Evolutionary conservation across 352 stramenopile genomes (phyloP).

Genomic region (Nothophytophthora sp.): DNA sequence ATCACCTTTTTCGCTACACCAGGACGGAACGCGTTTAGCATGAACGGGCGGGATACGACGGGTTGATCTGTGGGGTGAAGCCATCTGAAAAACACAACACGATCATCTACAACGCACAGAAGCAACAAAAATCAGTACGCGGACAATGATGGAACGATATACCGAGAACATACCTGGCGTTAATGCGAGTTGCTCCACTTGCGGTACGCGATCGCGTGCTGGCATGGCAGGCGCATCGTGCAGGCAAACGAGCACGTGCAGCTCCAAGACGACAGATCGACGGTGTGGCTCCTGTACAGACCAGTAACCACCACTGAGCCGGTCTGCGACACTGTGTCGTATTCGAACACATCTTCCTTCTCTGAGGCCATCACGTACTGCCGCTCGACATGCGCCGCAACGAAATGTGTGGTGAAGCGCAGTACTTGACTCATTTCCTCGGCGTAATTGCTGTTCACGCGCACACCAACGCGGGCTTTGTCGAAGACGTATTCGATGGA

Average conservation of each 20-base stretch:
- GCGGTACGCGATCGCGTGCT: slow-evolving; percentile 22
- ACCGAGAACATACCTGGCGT: neutral
- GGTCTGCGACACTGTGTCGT: neutral
- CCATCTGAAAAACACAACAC: neutral
- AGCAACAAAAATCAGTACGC: neutral
- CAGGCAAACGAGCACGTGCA: slow-evolving; percentile 19
- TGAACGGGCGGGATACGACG: too few species aligned
- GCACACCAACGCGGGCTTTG: neutral
- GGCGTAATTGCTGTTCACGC: slow-evolving; percentile 17
- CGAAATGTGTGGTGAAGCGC: slow-evolving; percentile 15
- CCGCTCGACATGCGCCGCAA: slow-evolving; percentile 11
- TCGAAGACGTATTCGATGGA: slow-evolving; percentile 2
- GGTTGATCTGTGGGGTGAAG: too few species aligned
- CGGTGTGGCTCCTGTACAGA: neutral
- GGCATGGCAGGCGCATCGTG: slow-evolving; percentile 15
- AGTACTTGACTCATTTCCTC: slow-evolving; percentile 18
- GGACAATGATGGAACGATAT: too few species aligned
- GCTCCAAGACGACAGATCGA: neutral
- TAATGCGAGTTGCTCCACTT: slow-evolving; percentile 1
- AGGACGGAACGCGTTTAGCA: too few species aligned
- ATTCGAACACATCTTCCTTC: slow-evolving; percentile 8
- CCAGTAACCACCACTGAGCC: neutral
- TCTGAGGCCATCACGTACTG: slow-evolving; percentile 8
- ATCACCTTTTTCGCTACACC: neutral
- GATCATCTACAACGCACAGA: neutral